Base-by-base conservation (phyloP, 2,329 filamentous ascomycete genomes). In the Chrysosporium keratinophilum region DNA sequence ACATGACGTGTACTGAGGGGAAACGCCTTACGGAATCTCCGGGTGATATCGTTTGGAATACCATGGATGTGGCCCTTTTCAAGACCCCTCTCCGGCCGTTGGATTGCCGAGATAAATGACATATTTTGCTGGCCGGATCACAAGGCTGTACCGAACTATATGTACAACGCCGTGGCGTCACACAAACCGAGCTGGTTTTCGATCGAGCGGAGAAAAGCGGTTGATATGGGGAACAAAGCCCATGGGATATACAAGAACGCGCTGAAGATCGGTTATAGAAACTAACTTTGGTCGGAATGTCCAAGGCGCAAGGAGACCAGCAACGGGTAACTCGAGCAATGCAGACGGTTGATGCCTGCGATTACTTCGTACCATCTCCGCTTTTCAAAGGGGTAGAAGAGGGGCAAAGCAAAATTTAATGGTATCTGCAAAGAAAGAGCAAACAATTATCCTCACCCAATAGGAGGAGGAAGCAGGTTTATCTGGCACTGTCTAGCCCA, bases 51-150 rank as follows among this genome's bases (percentile, higher is more conserved):
- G 17, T 28, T 23, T 14, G 12, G 2, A n/a, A 51, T 33, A 37
- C 7, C 39, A 51, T 41, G 17, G 19, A 11, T 31, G 6, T 15
- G 28, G 14, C 12, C 20, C 12, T 49, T 44, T 23, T 44, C 17
- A 33, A 37, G 17, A 23, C 14, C 28, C 39, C 7, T 51, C 45
- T 15, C 33, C 43, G 42, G 40, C 50, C 50, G 50, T 52, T 52
- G 43, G 12, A 45, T 52, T 46, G 50, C 50, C 34, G 48, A 50
- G 15, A 4, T 23, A 40, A 46, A 2, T 12, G 17, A 44, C 15
- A 23, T 44, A 23, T 15, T 20, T 42, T 37, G 47, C 15, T n/a
- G 9, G 9, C 39, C 23, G 19, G 12, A 19, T n/a, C 28, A 33
- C 39, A 34, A 44, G 15, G 37, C 23, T 39, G 23, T 42, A 31